These are phyloP conservation scores for Chloropicon primus DNA, from an alignment of 139 green algal genomes.

Conservation along the genomic window DNA sequence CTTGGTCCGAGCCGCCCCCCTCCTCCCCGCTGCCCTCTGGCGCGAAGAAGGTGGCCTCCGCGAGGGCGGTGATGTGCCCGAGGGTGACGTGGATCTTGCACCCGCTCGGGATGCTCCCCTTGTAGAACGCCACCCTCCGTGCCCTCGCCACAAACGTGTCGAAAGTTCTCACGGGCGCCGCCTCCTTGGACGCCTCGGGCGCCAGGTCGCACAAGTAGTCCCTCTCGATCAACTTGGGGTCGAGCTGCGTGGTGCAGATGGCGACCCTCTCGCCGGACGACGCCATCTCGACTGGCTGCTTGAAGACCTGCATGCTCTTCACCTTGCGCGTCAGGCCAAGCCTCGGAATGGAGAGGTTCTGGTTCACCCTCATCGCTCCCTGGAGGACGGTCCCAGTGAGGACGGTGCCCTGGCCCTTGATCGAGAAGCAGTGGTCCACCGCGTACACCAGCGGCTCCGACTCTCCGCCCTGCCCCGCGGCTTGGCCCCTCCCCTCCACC, in stretches of 20 bases:
- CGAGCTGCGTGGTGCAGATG: constrained; percentile 79
- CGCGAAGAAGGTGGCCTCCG: constrained; percentile 59
- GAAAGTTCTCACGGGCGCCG: constrained; percentile 46
- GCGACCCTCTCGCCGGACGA: constrained; percentile 60
- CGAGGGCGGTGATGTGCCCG: constrained; percentile 69
- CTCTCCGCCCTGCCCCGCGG: background rate
- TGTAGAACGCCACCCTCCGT: constrained; percentile 70
- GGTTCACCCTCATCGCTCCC: background rate
- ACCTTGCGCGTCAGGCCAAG: constrained; percentile 29
- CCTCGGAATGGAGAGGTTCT: constrained; percentile 55
- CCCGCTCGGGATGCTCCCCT: constrained; percentile 21
- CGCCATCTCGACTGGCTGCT: constrained; percentile 30
- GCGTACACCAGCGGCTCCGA: constrained; percentile 62
- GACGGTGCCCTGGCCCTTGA: constrained; percentile 84
- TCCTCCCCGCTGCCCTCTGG: background rate
- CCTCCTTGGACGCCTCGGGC: background rate
- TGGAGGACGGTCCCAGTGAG: constrained; percentile 53
- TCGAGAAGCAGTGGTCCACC: constrained; percentile 89
- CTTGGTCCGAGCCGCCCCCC: constrained; percentile 1
- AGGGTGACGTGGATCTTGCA: constrained; percentile 62
- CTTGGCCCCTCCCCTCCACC: background rate
- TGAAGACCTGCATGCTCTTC: constrained; percentile 89
- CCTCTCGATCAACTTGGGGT: constrained; percentile 63
- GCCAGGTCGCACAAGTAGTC: constrained; percentile 57
- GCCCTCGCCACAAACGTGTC: constrained; percentile 47